Percentiles rank a stretch among this genome's conserved stretches.
These are phyloP conservation scores for Candida tunisiensis DNA, from an alignment of 1,139 yeast genomes.

Conservation along the genomic window DNA sequence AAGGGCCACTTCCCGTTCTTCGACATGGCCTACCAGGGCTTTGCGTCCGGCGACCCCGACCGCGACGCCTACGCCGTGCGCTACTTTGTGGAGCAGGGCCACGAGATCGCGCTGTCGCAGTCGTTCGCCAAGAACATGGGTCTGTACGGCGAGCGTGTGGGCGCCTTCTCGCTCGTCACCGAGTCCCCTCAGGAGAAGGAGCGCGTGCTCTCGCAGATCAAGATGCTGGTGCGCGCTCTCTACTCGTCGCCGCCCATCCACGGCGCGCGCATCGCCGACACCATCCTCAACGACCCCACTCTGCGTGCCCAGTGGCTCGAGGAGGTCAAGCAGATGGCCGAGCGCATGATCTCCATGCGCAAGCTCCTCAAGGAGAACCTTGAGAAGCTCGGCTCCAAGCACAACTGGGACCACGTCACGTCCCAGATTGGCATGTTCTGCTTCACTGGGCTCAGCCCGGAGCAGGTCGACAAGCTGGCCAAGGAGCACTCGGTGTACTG, in stretches of 20 bases:
- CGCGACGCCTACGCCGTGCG: conserved; percentile 34
- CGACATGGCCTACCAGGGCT: conserved; percentile 93
- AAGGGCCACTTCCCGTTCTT: conserved; percentile 54
- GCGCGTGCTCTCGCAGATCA: conserved; percentile 47
- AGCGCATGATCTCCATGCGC: conserved; percentile 72
- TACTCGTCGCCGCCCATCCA: conserved; percentile 91
- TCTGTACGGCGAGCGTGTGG: conserved; percentile 88
- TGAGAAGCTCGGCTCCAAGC: conserved; percentile 57
- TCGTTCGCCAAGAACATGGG: conserved; percentile 98
- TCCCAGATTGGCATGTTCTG: conserved; percentile 95
- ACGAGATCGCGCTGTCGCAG: conserved; percentile 59
- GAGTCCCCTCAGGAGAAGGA: conserved; percentile 22
- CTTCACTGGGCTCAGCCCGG: conserved; percentile 69
- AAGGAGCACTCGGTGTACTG: conserved; percentile 62
- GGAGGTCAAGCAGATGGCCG: conserved; percentile 79
- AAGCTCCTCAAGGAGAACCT: conserved; percentile 42
- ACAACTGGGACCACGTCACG: conserved; percentile 87
- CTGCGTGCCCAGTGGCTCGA: conserved; percentile 68
- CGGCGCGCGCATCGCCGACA: conserved; percentile 85
- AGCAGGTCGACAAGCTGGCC: conserved; percentile 70
- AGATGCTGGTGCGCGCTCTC: conserved; percentile 65
- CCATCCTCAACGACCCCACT: conserved; percentile 46
- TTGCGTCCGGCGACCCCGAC: conserved; percentile 53
- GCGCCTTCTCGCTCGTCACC: conserved; percentile 45
- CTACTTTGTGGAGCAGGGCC: conserved; percentile 23